These are phyloP conservation scores for Colletotrichum truncatum DNA, from an alignment of 2,329 filamentous ascomycete species.

Conservation along the genomic window DNA sequence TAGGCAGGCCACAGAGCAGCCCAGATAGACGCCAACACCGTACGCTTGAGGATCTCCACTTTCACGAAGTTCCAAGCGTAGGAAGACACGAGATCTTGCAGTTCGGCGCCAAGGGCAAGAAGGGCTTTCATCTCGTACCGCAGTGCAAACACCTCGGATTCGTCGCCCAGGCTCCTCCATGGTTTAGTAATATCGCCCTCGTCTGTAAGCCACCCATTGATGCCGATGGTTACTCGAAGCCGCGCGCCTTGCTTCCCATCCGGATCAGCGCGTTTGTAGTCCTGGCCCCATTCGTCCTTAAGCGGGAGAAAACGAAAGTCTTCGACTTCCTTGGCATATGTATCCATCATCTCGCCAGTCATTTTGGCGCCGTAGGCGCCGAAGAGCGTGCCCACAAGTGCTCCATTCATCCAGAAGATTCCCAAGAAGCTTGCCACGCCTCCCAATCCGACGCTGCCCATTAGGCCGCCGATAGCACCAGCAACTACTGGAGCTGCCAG, in stretches of 20 bases:
- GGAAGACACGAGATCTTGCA: constrained; percentile 76
- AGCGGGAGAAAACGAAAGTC: constrained; percentile 84
- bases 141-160: constrained; percentile 84
- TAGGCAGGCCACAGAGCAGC: constrained; percentile 76
- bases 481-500: constrained; percentile 90
- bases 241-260: constrained; percentile 52
- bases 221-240: constrained; percentile 83
- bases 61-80: constrained; percentile 81
- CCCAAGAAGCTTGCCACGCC: constrained; percentile 88
- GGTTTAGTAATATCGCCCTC: constrained; percentile 81
- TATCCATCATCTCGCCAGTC: constrained; percentile 85
- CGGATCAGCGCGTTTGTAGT: constrained; percentile 35
- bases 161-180: constrained; percentile 77
- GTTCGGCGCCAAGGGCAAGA: constrained; percentile 77
- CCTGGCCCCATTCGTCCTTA: constrained; percentile 52
- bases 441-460: constrained; percentile 86
- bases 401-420: constrained; percentile 84
- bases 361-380: constrained; percentile 87
- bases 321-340: constrained; percentile 86
- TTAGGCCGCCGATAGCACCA: constrained; percentile 83
- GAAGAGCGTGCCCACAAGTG: constrained; percentile 87
- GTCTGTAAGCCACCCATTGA: constrained; percentile 85
- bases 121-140: constrained; percentile 84
- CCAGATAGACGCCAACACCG: constrained; percentile 73
- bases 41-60: constrained; percentile 77